phyloP scores from a whole-genome alignment of 345 rosid genomes.

The Heritiera littoralis region DNA sequence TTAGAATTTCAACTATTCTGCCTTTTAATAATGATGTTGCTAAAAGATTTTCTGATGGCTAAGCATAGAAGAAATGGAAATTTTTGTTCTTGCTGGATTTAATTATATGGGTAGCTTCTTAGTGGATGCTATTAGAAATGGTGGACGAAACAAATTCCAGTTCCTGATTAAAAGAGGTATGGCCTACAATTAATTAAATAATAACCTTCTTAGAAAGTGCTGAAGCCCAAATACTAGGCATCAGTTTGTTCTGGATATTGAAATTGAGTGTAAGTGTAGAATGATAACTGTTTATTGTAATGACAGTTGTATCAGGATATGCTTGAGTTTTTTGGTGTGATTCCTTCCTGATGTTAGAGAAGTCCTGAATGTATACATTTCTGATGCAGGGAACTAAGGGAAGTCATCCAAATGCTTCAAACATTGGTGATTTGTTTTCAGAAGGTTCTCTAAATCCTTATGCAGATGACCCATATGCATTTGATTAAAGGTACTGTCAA shows the following conservation, averaged over 20 bases:
- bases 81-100: neutral
- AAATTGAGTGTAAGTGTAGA: neutral
- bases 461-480: constrained; percentile 93
- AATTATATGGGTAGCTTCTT: constrained; percentile 15
- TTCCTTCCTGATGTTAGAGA: constrained; percentile 11
- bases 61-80: neutral
- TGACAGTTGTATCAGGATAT: neutral
- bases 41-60: neutral
- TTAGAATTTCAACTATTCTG: neutral
- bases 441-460: constrained; percentile 94
- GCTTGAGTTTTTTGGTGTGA: neutral
- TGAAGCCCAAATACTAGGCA: neutral
- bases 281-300: neutral
- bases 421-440: constrained; percentile 83
- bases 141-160: constrained; percentile 11
- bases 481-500: constrained; percentile 51
- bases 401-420: constrained; percentile 48
- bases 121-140: neutral
- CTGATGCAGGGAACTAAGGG: constrained; percentile 54
- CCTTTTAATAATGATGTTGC: neutral
- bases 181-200: neutral
- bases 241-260: neutral
- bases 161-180: constrained; percentile 2
- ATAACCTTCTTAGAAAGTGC: constrained; percentile 4
- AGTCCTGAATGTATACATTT: constrained; percentile 1